Evolutionary conservation across 768 basidiomycete species (phyloP).

Genomic region (Guyanaporus albipodus): DNA sequence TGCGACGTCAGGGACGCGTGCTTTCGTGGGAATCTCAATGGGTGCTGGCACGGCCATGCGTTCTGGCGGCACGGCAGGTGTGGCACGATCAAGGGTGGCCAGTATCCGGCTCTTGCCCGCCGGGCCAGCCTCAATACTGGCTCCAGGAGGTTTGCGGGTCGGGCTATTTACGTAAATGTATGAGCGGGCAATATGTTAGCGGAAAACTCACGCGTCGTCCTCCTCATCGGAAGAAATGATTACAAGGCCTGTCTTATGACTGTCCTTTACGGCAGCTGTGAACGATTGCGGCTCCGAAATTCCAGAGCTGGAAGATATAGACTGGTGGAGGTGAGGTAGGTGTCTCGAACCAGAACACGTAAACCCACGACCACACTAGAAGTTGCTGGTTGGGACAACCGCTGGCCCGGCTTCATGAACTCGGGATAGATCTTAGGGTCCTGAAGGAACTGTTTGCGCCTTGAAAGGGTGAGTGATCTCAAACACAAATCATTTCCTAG

Average conservation of each 20-base stretch:
- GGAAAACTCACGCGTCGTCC: constrained; percentile 8
- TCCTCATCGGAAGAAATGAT: constrained; percentile 35
- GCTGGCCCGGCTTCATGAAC: constrained; percentile 25
- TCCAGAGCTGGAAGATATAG: constrained; percentile 23
- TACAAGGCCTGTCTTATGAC: constrained; percentile 10
- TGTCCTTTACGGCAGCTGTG: constrained; percentile 3
- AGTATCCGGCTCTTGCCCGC: constrained; percentile 15
- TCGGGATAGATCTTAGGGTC: constrained; percentile 29
- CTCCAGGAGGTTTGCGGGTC: neutral
- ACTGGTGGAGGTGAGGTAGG: constrained; percentile 10
- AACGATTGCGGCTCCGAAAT: constrained; percentile 21
- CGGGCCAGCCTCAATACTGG: neutral
- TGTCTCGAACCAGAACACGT: neutral
- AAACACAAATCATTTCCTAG: too few relatives aligned
- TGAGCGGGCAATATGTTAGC: neutral
- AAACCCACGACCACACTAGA: constrained; percentile 23
- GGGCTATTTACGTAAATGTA: constrained; percentile 10
- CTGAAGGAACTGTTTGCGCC: constrained; percentile 26
- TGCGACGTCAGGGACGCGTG: constrained; percentile 14
- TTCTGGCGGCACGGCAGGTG: constrained; percentile 8
- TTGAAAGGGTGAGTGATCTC: neutral
- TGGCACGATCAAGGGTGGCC: constrained; percentile 25
- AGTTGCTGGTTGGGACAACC: constrained; percentile 1
- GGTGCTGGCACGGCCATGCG: constrained; percentile 31
- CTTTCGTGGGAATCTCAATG: constrained; percentile 24